These are phyloP conservation scores for Diutina scorzettiae DNA, from an alignment of 1,139 yeast genomes.

Conservation along the genomic window DNA sequence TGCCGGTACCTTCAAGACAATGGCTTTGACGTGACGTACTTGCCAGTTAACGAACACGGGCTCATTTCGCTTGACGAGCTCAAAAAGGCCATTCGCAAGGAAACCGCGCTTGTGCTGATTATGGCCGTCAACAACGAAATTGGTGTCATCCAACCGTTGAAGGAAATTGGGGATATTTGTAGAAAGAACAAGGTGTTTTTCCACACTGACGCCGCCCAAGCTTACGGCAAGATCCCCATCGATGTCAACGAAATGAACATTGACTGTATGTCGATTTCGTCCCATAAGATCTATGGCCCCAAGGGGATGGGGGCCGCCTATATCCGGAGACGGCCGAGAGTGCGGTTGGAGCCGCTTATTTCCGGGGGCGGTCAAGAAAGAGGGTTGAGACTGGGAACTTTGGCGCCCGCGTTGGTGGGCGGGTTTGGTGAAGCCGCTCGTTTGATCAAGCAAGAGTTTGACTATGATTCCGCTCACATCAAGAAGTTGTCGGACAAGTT, in stretches of 20 bases:
- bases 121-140: conserved; percentile 98
- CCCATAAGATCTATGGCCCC: conserved; percentile 97
- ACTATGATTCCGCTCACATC: conserved; percentile 64
- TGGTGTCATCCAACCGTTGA: conserved; percentile 93
- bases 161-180: conserved; percentile 86
- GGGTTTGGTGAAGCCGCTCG: conserved; percentile 98
- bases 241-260: conserved; percentile 92
- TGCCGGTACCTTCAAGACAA: conserved; percentile 93
- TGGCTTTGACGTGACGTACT: conserved; percentile 90
- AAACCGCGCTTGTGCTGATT: conserved; percentile 81
- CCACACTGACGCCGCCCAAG: conserved; percentile 99
- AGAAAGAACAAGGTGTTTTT: conserved; percentile 80
- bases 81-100: conserved; percentile 78
- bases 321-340: conserved; percentile 97
- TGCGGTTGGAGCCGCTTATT: conserved; percentile 86
- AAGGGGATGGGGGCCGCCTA: conserved; percentile 95
- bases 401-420: conserved; percentile 88
- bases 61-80: conserved; percentile 66
- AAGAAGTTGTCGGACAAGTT: conserved; percentile 59
- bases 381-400: conserved; percentile 92
- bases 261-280: conserved; percentile 85
- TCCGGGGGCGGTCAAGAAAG: conserved; percentile 99
- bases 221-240: conserved; percentile 83
- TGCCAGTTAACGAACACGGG: conserved; percentile 77
- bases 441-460: conserved; percentile 61